Conservation (phyloP, 441 rosid genomes). For the Croton setiger region DNA sequence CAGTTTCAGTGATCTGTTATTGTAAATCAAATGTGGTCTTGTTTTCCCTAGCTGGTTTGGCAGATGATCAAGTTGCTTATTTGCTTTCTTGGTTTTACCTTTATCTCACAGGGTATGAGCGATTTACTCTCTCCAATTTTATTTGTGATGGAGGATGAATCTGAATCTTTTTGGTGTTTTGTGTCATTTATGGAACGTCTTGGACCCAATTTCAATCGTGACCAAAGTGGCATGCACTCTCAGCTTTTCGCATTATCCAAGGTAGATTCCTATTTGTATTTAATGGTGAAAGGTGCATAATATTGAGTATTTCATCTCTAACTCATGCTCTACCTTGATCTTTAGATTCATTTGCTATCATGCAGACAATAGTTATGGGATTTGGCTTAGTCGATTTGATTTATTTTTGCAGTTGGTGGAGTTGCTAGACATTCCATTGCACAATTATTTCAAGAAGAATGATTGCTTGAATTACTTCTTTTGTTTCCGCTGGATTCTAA, state of each 20-base stretch:
- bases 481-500: slow-evolving; percentile 98
- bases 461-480: slow-evolving; percentile 99
- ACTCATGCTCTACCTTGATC: neutral
- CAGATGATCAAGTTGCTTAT: neutral
- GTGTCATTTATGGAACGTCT: slow-evolving; percentile 91
- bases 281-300: neutral
- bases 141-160: slow-evolving; percentile 85
- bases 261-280: slow-evolving; percentile 39
- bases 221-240: slow-evolving; percentile 97
- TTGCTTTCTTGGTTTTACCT: neutral
- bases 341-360: slow-evolving; percentile 3
- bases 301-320: neutral
- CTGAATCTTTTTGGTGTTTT: slow-evolving; percentile 98
- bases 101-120: slow-evolving; percentile 82
- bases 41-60: neutral
- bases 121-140: slow-evolving; percentile 90
- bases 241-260: slow-evolving; percentile 95
- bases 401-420: slow-evolving; percentile 71
- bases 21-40: neutral
- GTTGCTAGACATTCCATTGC: slow-evolving; percentile 84
- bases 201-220: slow-evolving; percentile 97
- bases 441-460: slow-evolving; percentile 82
- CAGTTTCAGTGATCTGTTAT: neutral
- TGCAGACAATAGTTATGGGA: neutral
- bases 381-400: neutral